Evolutionary conservation across 2,329 filamentous ascomycete species (phyloP), one percentile per base, ranked within the genome.

Genomic region (Colletotrichum echinochloae): DNA sequence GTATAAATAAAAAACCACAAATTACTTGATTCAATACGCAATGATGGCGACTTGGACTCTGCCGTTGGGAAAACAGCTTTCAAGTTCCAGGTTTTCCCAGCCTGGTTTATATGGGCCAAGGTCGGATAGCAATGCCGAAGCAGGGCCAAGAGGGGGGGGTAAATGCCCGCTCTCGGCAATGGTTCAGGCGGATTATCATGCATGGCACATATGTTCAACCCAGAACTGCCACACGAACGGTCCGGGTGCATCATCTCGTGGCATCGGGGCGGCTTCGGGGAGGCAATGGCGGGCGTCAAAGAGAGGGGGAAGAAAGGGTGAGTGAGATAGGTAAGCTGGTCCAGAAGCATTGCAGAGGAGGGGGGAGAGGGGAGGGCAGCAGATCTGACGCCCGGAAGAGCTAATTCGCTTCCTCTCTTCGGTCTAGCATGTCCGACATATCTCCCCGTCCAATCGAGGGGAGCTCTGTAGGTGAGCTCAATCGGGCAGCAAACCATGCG

Each of bases 21-120:
- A 11, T 4, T 44, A 2, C 41, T n/a, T 44, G 7, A 8, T n/a
- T 44, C 4, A n/a, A 20, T 11, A 9, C 11, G 41, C 18, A n/a
- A 44, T 11, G 18, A 44, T 7, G 16, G 41, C 41, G 18, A 18
- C 61, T 65, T 44, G 67, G 56, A 46, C 20, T 70, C 63, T 67
- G 63, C 67, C 64, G 64, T 46, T 51, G 37, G 28, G 33, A 70
- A 59, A 52, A 44, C 1, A 33, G 57, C 35, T 67, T 66, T 57
- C 61, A 44, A 51, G 49, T 52, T n/a, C n/a, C n/a, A n/a, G n/a
- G 30, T 8, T 5, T 52, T 62, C 20, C 63, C 67, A 67, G 64
- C 67, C 67, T 44, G 67, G 67, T 62, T 67, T 63, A 67, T 67
- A 70, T 70, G 67, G 64, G 57, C 64, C 67, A 62, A 57, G 46